Percentiles rank a stretch among this genome's conserved stretches.
These are phyloP conservation scores for Cladophialophora immunda DNA, from an alignment of 2,329 filamentous ascomycete species.

Conservation along the genomic window DNA sequence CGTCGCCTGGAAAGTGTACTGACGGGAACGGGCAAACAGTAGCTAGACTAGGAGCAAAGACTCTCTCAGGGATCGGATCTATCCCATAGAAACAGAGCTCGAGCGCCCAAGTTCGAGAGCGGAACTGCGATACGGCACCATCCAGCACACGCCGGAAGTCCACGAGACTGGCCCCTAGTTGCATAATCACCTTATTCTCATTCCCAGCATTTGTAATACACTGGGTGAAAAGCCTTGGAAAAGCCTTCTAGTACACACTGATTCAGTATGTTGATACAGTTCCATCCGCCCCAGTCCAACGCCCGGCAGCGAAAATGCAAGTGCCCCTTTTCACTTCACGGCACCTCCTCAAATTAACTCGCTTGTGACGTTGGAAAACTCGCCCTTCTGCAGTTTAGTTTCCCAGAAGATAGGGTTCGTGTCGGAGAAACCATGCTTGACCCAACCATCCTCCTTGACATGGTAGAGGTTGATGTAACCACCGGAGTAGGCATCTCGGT, in stretches of 20 bases:
- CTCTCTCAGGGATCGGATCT: no score
- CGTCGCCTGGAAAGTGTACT: slow-evolving; percentile 23
- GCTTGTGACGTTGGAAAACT: slow-evolving; percentile 90
- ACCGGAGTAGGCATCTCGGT: slow-evolving; percentile 98
- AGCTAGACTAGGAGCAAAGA: not conserved
- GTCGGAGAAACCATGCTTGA: slow-evolving; percentile 97
- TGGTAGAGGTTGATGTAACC: slow-evolving; percentile 99
- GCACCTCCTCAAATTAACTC: slow-evolving; percentile 27
- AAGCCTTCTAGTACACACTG: slow-evolving; percentile 29
- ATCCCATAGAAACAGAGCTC: no score
- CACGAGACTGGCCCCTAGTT: not conserved
- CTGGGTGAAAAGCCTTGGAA: slow-evolving; percentile 17
- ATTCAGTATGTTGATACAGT: slow-evolving; percentile 33
- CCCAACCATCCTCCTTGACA: slow-evolving; percentile 98
- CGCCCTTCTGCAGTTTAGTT: slow-evolving; percentile 97
- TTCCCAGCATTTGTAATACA: slow-evolving; percentile 27
- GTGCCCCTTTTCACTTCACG: slow-evolving; percentile 2
- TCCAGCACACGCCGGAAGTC: not conserved
- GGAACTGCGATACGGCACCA: not conserved
- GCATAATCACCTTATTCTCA: slow-evolving; percentile 5
- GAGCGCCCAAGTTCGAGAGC: no score
- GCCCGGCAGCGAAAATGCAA: slow-evolving; percentile 16
- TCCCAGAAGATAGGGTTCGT: slow-evolving; percentile 99
- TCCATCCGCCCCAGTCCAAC: slow-evolving; percentile 10
- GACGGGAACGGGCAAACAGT: slow-evolving; percentile 2